Conservation (phyloP, 495 filamentous ascomycete species). For the Penicillium riverlandense region DNA sequence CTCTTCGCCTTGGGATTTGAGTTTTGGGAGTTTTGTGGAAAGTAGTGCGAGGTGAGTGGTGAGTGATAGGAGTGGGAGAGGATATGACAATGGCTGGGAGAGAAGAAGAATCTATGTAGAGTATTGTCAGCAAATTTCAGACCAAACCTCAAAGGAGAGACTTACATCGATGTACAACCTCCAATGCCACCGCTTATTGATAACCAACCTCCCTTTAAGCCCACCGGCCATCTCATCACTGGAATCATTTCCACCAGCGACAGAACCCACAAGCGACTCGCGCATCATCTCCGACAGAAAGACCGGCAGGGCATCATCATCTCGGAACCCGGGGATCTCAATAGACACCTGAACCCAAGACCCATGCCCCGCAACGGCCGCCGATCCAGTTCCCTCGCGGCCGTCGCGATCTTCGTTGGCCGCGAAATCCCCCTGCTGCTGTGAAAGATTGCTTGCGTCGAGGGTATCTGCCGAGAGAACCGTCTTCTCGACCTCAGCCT, state of each 20-base stretch:
- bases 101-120: constrained; percentile 74
- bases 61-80: constrained; percentile 82
- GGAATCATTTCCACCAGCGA: constrained; percentile 8
- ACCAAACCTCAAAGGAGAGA: constrained; percentile 12
- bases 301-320: constrained; percentile 84
- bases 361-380: constrained; percentile 32
- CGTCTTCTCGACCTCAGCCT: constrained; percentile 82
- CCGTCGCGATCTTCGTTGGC: constrained; percentile 22
- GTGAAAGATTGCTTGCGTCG: constrained; percentile 16
- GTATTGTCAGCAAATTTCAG: neutral
- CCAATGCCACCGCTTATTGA: constrained; percentile 91
- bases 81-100: constrained; percentile 84
- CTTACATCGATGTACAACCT: constrained; percentile 89
- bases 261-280: constrained; percentile 71
- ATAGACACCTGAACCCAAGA: constrained; percentile 78
- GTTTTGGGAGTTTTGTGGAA: constrained; percentile 70
- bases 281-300: constrained; percentile 80
- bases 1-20: constrained; percentile 81
- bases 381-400: constrained; percentile 14
- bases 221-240: constrained; percentile 44
- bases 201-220: constrained; percentile 64
- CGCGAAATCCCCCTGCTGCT: constrained; percentile 20
- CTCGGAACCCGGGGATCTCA: constrained; percentile 78
- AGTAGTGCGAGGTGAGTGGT: constrained; percentile 95
- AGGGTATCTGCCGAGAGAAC: constrained; percentile 24